A percentile compares a stretch with the other conserved stretches of the same genome.
Conservation (phyloP, 495 filamentous ascomycete species). For the Podospora australis region DNA sequence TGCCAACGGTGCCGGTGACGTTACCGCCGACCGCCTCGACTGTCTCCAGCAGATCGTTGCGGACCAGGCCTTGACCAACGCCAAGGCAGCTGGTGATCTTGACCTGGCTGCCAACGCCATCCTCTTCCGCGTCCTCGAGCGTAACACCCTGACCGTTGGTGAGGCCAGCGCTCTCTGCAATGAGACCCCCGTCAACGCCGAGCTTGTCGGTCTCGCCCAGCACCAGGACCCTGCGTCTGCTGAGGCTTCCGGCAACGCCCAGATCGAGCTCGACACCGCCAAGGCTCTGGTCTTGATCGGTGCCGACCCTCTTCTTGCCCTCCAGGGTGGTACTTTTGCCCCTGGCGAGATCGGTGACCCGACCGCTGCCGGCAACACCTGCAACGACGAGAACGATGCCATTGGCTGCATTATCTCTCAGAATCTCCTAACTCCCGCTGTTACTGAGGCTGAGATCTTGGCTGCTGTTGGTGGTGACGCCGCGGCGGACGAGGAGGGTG, state of each 20-base stretch:
- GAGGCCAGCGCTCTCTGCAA: slow-evolving; percentile 47
- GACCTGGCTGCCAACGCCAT: slow-evolving; percentile 51
- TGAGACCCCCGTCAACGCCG: slow-evolving; percentile 58
- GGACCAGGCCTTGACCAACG: slow-evolving; percentile 66
- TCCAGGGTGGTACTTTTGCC: slow-evolving; percentile 51
- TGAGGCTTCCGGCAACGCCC: slow-evolving; percentile 47
- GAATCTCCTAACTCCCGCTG: slow-evolving; percentile 53
- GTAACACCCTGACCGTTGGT: slow-evolving; percentile 56
- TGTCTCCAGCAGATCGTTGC: slow-evolving; percentile 62
- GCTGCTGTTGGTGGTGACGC: slow-evolving; percentile 48
- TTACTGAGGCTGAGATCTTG: slow-evolving; percentile 47
- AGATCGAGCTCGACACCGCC: slow-evolving; percentile 50
- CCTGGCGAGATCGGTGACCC: slow-evolving; percentile 51
- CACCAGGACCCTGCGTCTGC: slow-evolving; percentile 57
- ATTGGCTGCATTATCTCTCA: slow-evolving; percentile 58
- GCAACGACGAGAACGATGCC: slow-evolving; percentile 43
- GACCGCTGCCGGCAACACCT: slow-evolving; percentile 54
- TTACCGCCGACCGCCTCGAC: slow-evolving; percentile 45
- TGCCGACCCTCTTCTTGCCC: slow-evolving; percentile 50
- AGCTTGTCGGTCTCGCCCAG: slow-evolving; percentile 58
- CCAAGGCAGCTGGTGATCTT: slow-evolving; percentile 54
- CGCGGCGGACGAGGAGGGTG: no score
- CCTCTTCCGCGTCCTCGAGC: slow-evolving; percentile 56
- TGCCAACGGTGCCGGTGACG: slow-evolving; percentile 47
- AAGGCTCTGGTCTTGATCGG: slow-evolving; percentile 50